Conservation (phyloP, 805 yeast species). For the Teunomyces kruisii region DNA sequence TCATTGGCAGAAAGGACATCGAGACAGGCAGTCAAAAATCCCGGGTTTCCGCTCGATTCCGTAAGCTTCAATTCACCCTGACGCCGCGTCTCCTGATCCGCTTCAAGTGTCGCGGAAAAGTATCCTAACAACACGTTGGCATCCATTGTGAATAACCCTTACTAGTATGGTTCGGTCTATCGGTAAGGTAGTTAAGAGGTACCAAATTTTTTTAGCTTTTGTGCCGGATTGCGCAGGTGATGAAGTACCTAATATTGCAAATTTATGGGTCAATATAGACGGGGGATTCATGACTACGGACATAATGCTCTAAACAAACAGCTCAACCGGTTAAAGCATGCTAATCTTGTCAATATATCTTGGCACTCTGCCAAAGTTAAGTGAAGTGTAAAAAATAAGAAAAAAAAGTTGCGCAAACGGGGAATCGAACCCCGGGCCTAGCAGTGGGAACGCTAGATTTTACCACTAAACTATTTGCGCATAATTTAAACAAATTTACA, state of each 20-base stretch:
- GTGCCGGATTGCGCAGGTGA: neutral
- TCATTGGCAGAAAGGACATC: constrained; percentile 62
- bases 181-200: neutral
- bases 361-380: too few species aligned
- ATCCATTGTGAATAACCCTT: constrained; percentile 51
- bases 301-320: too few species aligned
- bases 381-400: neutral
- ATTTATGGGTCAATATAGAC: neutral
- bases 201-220: neutral
- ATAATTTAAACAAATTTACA: neutral
- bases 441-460: constrained; percentile 33
- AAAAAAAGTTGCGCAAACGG: constrained; percentile 25
- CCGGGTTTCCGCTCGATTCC: constrained; percentile 57
- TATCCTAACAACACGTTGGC: constrained; percentile 65
- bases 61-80: constrained; percentile 71
- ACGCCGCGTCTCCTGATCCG: constrained; percentile 58
- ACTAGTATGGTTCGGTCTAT: neutral
- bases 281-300: neutral
- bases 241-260: neutral
- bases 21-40: constrained; percentile 80
- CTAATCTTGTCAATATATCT: too few species aligned
- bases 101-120: constrained; percentile 75
- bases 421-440: constrained; percentile 37
- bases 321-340: neutral
- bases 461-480: constrained; percentile 31